These are phyloP conservation scores for Brasenia schreberi DNA, from an alignment of 164 flowering plant genomes.

Conservation along the genomic window DNA sequence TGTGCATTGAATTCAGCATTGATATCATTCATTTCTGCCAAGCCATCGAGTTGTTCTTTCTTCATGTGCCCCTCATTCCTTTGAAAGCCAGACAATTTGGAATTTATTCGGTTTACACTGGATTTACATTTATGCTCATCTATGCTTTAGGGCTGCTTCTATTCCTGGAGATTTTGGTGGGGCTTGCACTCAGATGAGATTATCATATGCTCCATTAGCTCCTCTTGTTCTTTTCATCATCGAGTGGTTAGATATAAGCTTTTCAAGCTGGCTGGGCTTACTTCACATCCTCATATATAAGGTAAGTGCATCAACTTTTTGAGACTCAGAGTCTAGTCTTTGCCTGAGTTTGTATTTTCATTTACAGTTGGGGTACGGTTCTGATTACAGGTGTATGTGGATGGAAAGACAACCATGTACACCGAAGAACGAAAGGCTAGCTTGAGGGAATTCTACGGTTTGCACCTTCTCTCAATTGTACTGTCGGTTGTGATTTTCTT, in stretches of 20 bases:
- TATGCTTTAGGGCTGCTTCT: constrained; percentile 58
- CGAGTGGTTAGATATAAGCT: constrained; percentile 75
- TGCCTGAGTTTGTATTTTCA: background rate
- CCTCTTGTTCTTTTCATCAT: constrained; percentile 54
- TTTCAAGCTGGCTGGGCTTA: constrained; percentile 71
- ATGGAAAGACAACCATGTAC: constrained; percentile 3
- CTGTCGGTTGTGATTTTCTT: constrained; percentile 24
- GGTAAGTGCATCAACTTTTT: constrained; percentile 23
- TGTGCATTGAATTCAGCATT: background rate
- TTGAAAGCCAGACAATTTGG: no score
- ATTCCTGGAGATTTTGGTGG: constrained; percentile 54
- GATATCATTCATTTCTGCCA: background rate
- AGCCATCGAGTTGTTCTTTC: no score
- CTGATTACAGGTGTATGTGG: constrained; percentile 3
- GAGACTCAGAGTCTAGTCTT: background rate
- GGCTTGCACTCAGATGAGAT: constrained; percentile 56
- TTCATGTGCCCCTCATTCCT: no score
- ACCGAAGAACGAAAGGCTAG: constrained; percentile 10
- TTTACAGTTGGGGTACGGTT: background rate
- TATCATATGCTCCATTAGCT: constrained; percentile 70
- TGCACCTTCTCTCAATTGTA: background rate
- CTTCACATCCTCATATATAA: constrained; percentile 70
- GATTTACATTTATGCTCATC: background rate
- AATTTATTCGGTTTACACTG: background rate
- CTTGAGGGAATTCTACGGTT: constrained; percentile 10